Percentiles rank a stretch among this genome's conserved stretches.
Evolutionary conservation across 345 rosid genomes (phyloP).

Genomic region (Corymbia maculata): DNA sequence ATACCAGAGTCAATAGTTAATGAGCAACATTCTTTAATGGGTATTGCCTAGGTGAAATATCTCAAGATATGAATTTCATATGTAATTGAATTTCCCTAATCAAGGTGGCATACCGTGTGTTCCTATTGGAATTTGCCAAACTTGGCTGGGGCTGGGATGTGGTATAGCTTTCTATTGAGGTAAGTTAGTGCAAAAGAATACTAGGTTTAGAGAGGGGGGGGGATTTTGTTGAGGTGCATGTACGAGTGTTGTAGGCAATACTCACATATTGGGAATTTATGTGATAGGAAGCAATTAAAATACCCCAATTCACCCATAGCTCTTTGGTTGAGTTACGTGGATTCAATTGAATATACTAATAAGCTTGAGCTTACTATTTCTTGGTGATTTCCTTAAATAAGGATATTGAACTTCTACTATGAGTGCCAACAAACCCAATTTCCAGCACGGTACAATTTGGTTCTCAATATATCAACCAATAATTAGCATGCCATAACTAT

Average conservation of each 20-base stretch:
- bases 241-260: background rate
- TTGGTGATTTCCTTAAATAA: background rate
- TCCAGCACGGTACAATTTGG: background rate
- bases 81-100: background rate
- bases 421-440: background rate
- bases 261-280: background rate
- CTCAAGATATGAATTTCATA: background rate
- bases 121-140: background rate
- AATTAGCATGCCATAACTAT: background rate
- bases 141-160: background rate
- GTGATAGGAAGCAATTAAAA: background rate
- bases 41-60: background rate
- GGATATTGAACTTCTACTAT: background rate
- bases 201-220: background rate
- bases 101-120: background rate
- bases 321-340: background rate
- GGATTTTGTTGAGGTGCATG: background rate
- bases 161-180: background rate
- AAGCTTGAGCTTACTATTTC: background rate
- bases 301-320: background rate
- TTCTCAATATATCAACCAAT: background rate
- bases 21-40: background rate
- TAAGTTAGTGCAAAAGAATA: background rate
- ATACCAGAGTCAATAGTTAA: background rate
- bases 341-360: background rate